Evolutionary conservation across 768 basidiomycete genomes (phyloP).

Genomic region (Auriscalpium vulgare): DNA sequence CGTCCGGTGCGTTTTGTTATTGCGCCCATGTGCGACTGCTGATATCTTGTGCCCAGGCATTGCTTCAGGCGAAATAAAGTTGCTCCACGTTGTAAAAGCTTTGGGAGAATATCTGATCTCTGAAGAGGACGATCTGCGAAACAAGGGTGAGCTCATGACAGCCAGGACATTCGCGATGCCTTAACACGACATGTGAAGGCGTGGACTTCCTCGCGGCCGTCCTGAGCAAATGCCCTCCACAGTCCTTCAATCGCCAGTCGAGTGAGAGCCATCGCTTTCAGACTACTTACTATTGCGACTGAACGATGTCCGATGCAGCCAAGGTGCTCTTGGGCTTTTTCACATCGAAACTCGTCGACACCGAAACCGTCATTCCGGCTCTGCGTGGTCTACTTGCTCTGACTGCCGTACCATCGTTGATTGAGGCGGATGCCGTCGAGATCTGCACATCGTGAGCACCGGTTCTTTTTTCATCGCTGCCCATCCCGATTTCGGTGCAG

Average conservation of each 20-base stretch:
- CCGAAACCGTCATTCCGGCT: constrained; percentile 75
- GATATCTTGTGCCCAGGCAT: constrained; percentile 32
- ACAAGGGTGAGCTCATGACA: constrained; percentile 51
- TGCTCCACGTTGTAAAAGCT: constrained; percentile 77
- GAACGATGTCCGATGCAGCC: constrained; percentile 37
- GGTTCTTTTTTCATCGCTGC: constrained; percentile 1
- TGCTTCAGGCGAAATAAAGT: constrained; percentile 44
- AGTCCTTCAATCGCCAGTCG: constrained; percentile 70
- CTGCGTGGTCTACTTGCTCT: constrained; percentile 69
- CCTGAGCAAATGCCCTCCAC: constrained; percentile 49
- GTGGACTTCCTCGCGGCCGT: constrained; percentile 76
- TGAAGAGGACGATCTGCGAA: constrained; percentile 69
- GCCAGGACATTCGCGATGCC: no score
- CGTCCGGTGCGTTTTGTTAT: constrained; percentile 16
- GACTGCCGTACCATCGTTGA: constrained; percentile 53
- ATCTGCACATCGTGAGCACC: constrained; percentile 52
- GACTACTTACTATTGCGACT: no score
- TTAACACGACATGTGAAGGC: constrained; percentile 38
- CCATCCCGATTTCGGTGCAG: constrained; percentile 30
- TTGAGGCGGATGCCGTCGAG: constrained; percentile 52
- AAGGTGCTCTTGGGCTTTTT: constrained; percentile 80
- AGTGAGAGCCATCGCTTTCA: constrained; percentile 53
- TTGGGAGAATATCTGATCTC: constrained; percentile 85
- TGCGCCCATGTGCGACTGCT: neutral
- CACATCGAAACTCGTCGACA: constrained; percentile 79